These are phyloP conservation scores for Cystobasidium sp. DNA, from an alignment of 1,284 basidiomycete species.

Conservation along the genomic window DNA sequence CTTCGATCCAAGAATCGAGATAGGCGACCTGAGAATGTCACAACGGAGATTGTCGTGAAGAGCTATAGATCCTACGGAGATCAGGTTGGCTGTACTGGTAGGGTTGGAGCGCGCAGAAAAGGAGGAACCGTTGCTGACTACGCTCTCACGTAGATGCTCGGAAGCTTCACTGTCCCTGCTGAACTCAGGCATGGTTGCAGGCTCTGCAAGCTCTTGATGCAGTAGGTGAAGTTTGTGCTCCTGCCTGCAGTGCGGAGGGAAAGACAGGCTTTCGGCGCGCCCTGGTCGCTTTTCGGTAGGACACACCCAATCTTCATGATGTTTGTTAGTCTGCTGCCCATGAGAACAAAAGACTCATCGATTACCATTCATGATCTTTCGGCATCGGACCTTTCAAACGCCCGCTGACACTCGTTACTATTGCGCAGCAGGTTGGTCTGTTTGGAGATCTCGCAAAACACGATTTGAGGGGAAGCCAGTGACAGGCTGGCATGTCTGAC, in stretches of 20 bases:
- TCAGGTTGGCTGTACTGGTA: neutral
- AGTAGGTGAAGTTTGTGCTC: neutral
- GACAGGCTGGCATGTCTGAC: too few relatives aligned
- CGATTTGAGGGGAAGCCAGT: too few relatives aligned
- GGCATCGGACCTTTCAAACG: too few relatives aligned
- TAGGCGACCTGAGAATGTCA: slow-evolving; percentile 35
- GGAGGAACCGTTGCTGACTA: slow-evolving; percentile 1
- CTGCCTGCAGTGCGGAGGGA: neutral
- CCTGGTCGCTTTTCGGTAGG: neutral
- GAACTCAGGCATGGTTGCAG: neutral
- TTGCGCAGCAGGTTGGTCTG: too few relatives aligned
- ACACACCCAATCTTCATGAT: neutral
- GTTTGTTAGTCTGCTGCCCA: neutral
- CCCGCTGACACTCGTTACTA: too few relatives aligned
- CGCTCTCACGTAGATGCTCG: slow-evolving; percentile 1
- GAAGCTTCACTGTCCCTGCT: neutral
- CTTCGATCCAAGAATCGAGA: slow-evolving; percentile 18
- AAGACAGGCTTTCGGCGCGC: neutral
- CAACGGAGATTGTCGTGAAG: slow-evolving; percentile 39
- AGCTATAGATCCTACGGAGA: slow-evolving; percentile 36
- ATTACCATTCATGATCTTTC: neutral
- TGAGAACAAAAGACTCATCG: neutral
- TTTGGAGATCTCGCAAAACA: too few relatives aligned
- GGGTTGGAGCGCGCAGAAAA: slow-evolving; percentile 3
- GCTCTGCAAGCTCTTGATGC: neutral